Evolutionary conservation across 2,329 filamentous ascomycete genomes (phyloP).

Genomic region (Calonectria multiphialidica): DNA sequence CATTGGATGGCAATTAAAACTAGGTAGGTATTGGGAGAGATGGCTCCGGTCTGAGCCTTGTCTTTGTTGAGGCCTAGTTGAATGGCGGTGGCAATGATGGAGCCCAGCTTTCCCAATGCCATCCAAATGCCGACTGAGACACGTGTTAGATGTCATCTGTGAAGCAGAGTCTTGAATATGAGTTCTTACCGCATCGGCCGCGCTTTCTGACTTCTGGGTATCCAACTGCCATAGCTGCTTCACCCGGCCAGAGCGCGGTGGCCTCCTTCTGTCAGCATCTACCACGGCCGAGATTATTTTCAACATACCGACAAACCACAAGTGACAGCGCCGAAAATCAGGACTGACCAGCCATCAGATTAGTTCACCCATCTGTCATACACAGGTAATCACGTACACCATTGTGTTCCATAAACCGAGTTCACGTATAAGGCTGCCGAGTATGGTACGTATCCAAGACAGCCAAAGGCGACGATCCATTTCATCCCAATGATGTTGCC

Average conservation of each 20-base stretch:
- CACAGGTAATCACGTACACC: not conserved
- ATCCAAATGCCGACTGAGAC: not conserved
- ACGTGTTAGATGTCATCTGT: not conserved
- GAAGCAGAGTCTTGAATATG: no score
- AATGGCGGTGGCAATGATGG: not conserved
- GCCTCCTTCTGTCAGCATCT: not conserved
- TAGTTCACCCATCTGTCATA: no score
- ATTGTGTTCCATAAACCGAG: not conserved
- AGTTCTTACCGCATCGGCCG: not conserved
- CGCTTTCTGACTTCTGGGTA: not conserved
- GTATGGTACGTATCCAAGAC: not conserved
- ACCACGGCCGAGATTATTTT: no score
- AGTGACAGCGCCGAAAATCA: not conserved
- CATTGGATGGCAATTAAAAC: not conserved
- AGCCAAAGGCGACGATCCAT: not conserved
- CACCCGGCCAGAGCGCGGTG: not conserved
- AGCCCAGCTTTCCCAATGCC: not conserved
- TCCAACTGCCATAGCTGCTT: not conserved
- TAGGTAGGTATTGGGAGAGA: not conserved
- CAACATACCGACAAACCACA: not conserved
- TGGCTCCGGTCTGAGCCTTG: not conserved
- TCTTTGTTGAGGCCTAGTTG: not conserved
- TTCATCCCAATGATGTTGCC: constrained; percentile 2
- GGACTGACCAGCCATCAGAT: not conserved
- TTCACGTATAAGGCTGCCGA: not conserved